Conservation (phyloP, 202 grass and related monocot genomes). For the Digitaria exilis region DNA sequence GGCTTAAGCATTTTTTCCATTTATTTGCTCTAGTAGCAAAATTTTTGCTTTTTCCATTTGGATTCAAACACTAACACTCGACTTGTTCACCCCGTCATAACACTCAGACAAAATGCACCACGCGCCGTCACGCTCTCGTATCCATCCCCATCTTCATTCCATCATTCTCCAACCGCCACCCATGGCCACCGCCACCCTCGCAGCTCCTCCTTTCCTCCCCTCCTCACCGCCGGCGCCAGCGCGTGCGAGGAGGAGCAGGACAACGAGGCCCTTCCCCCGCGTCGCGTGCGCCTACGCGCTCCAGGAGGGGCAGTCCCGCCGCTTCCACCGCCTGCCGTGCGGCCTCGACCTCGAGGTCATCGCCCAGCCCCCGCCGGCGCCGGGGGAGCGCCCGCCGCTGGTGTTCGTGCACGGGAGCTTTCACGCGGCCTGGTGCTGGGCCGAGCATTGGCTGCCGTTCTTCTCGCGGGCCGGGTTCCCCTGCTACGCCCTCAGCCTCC, state of each 20-base stretch:
- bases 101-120: not conserved
- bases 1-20: too few relatives aligned
- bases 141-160: not conserved
- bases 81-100: not conserved
- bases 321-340: slow-evolving; percentile 73
- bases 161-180: not conserved
- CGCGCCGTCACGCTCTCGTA: not conserved
- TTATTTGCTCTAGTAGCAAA: too few relatives aligned
- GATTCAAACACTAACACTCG: too few relatives aligned
- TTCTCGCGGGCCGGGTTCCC: slow-evolving; percentile 70
- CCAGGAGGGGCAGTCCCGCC: slow-evolving; percentile 67
- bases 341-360: slow-evolving; percentile 86
- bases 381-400: slow-evolving; percentile 37
- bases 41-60: too few relatives aligned
- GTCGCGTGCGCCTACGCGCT: slow-evolving; percentile 49
- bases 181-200: slow-evolving; percentile 18
- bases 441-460: slow-evolving; percentile 85
- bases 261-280: slow-evolving; percentile 34
- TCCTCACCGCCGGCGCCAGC: not conserved
- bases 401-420: slow-evolving; percentile 97
- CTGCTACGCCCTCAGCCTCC: slow-evolving; percentile 86
- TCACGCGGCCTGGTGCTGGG: slow-evolving; percentile 98
- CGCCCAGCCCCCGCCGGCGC: slow-evolving; percentile 39
- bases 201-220: not conserved
- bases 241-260: not conserved